Evolutionary conservation across 2,329 filamentous ascomycete genomes (phyloP).

Genomic region (Mariannaea elegans): DNA sequence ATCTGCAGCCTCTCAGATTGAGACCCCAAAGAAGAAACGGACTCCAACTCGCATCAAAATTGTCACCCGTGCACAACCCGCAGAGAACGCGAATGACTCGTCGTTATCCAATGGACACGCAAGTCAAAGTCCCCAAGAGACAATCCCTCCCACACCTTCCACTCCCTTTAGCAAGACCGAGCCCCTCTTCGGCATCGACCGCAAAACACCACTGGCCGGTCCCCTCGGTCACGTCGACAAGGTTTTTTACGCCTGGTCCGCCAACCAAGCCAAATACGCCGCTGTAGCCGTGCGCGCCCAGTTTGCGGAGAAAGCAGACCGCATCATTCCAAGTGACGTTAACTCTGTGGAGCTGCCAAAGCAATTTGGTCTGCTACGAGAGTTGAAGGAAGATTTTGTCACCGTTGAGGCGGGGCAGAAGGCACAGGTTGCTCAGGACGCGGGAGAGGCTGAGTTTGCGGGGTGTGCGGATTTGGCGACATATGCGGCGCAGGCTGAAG

Average conservation of each 20-base stretch:
- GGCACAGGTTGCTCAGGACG: conserved; percentile 29
- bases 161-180: conserved; percentile 22
- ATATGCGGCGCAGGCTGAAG: conserved; percentile 37
- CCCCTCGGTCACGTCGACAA: conserved; percentile 14
- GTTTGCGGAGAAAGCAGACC: conserved; percentile 35
- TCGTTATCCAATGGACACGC: background rate
- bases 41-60: background rate
- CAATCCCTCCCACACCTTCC: background rate
- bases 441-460: conserved; percentile 36
- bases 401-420: conserved; percentile 23
- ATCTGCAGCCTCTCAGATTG: background rate
- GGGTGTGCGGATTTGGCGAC: conserved; percentile 38
- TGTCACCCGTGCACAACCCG: background rate
- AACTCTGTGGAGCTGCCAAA: background rate
- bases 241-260: conserved; percentile 37
- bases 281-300: conserved; percentile 27
- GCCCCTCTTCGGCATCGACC: conserved; percentile 33
- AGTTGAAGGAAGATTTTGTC: conserved; percentile 25
- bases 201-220: conserved; percentile 19
- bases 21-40: background rate
- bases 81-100: background rate
- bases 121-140: background rate
- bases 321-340: conserved; percentile 3
- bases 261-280: conserved; percentile 35
- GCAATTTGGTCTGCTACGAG: conserved; percentile 13